Base-by-base conservation (phyloP, 2,329 filamentous ascomycete species). In the Aspergillus melleus region DNA sequence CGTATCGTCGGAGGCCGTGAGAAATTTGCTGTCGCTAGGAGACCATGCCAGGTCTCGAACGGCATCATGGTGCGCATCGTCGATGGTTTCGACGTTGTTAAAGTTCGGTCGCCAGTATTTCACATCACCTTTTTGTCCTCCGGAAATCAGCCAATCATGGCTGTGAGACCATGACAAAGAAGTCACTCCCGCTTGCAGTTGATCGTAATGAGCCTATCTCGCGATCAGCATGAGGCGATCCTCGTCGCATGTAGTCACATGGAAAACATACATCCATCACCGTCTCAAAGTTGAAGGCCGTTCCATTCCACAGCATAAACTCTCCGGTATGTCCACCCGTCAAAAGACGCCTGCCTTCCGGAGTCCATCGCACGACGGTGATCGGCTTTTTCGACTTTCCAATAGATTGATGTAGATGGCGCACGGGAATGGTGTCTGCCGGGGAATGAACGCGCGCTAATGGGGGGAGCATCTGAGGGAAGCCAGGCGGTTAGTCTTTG, bases 81-180 rank as follows among this genome's bases (percentile, higher is more conserved):
- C 77, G 56, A 99, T 91, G 55, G 91, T 93, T 76, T 98, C 92
- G 61, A 98, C 92, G 70, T 98, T 97, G 83, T 99, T 98, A 80
- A 99, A 97, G 75, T 98, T 99, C 32, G 94, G 92, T 76, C 97
- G 92, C 91, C 94, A 98, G 79, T 99, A 99, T 79, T 98, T 98
- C 77, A 99, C 89, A 63, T 95, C 85, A 58, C 95, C 95, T 68
- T 95, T 92, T 75, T 98, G 93, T 73, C 98, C 95, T 55, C 91
- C 93, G 8, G 95, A 98, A 56, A 99, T 86, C 12, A 99, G 83
- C 94, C 95, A 99, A 78, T 99, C 95, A 72, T 96, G 91, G 69
- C 90, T 96, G 77, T 98, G 91, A 2, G 95, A 96, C 81, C 96
- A 99, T 55, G 74, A 76, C 19, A 79, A 72, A 49, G 76, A 77